Evolutionary conservation across 2,329 filamentous ascomycete species (phyloP), one percentile per base, ranked within the genome.

Genomic region (Trichoderma endophyticum): DNA sequence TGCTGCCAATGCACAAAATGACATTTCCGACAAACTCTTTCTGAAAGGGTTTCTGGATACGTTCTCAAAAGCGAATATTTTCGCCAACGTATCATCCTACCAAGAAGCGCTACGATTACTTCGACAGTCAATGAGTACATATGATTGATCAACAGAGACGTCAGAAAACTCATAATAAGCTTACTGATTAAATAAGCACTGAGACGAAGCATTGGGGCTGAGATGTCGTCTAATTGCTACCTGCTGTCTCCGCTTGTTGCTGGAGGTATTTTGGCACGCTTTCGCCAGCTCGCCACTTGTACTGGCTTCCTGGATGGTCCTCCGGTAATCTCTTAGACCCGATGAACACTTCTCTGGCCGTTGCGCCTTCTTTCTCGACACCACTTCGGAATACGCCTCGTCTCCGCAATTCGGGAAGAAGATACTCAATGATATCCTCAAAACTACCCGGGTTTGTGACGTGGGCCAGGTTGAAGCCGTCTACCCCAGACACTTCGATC

Each of bases 361-460:
- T 74, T 21, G 65, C 72, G 0, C 72, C 72, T 26, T 74, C 72
- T 32, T 73, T 74, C 28, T 73, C 72, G 3, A 74, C 70, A 3
- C 32, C 32, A 18, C 21, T 63, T 54, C 73, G 67, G 30, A 74
- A 74, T 9, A 74, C 39, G 2, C 72, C 72, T 28, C 73, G 70
- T 14, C 80, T 81, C 32, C 83, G 84, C n/a, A 92, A 79, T 75
- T 91, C 90, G 0, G 90, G 90, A 3, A 92, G 77, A 15, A 92
- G 79, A 6, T 89, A 81, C 36, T 91, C 87, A 59, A 89, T 86
- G 9, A 92, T 86, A 74, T 92, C 89, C 69, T 88, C 86, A 79
- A 91, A 92, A 26, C 66, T 86, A 0, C 85, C 85, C 1, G 85
- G 85, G 6, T 83, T 86, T 1, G 84, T 85, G 15, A 86, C 83